phyloP scores from a whole-genome alignment of 768 basidiomycete genomes.

The Fomitopsis pulvina region DNA sequence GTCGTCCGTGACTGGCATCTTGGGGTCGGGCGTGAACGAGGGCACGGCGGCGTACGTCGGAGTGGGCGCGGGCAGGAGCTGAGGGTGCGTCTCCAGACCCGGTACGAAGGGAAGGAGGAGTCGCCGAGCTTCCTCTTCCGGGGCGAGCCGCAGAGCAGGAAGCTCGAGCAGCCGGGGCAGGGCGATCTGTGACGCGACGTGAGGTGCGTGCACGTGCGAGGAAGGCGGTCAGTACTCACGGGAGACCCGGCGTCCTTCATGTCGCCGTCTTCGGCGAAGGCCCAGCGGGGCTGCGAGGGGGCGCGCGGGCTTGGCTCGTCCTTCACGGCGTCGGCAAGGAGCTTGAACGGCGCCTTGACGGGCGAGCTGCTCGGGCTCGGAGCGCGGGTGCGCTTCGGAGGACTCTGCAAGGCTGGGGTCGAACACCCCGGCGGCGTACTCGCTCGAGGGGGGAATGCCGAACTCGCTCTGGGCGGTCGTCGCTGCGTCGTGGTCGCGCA shows the following conservation, averaged over 20 bases:
- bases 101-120: too few species aligned
- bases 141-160: too few species aligned
- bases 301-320: neutral
- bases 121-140: too few species aligned
- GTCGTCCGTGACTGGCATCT: too few species aligned
- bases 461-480: neutral
- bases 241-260: neutral
- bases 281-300: neutral
- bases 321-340: neutral
- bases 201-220: too few species aligned
- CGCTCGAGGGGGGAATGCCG: neutral
- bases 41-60: too few species aligned
- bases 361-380: neutral
- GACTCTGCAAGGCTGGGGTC: slow-evolving; percentile 2
- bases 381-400: too few species aligned
- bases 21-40: too few species aligned
- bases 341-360: neutral
- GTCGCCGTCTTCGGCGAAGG: neutral
- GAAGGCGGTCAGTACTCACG: too few species aligned
- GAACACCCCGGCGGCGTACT: slow-evolving; percentile 11
- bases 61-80: too few species aligned
- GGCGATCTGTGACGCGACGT: too few species aligned
- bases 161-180: neutral
- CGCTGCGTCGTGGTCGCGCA: neutral
- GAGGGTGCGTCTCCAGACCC: too few species aligned